Evolutionary conservation across 345 rosid genomes (phyloP), one percentile per base, ranked within the genome.

Genomic region (Euclidium syriacum): DNA sequence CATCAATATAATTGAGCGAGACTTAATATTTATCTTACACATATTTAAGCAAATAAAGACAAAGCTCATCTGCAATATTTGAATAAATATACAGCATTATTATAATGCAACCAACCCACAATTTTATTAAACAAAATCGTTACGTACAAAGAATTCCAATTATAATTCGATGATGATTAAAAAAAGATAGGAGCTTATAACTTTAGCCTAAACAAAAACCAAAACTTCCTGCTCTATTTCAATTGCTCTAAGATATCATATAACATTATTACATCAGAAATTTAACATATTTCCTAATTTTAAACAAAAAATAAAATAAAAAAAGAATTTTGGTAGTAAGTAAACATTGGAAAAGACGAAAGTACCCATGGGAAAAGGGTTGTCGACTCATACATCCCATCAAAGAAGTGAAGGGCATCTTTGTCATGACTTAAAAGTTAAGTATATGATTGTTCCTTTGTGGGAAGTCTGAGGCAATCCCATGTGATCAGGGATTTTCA

Each of bases 381-480:
- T 55, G 75, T 64, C 60, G 60, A 50, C 17, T 35, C 62, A 50
- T 14, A 16, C 40, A 56, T 50, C 71, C 49, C 66, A 71, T 64
- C 66, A 42, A 58, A 1, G 61, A 64, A 71, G 17, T 57, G 71
- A 71, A 3, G 70, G 70, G 55, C 57, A 57, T n/a, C 3, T 50
- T 64, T 64, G 65, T 42, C 61, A 64, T 71, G 65, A 34, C 49
- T 3, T 51, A 36, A 33, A 58, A 34, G 26, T 42, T 50, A 64
- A 57, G 54, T 14, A 58, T 71, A 33, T 58, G 56, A 50, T 71
- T 71, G 75, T 64, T 57, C 39, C 61, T 64, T 64, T 57, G 75
- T 51, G 71, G 70, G 53, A 64, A 63, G 65, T 57, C 56, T 57
- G 48, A 56, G 41, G 70, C 75, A 57, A 71, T 71, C 60, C 62